phyloP scores from a whole-genome alignment of 1,139 yeast species.

The Candida pseudocylindracea region DNA sequence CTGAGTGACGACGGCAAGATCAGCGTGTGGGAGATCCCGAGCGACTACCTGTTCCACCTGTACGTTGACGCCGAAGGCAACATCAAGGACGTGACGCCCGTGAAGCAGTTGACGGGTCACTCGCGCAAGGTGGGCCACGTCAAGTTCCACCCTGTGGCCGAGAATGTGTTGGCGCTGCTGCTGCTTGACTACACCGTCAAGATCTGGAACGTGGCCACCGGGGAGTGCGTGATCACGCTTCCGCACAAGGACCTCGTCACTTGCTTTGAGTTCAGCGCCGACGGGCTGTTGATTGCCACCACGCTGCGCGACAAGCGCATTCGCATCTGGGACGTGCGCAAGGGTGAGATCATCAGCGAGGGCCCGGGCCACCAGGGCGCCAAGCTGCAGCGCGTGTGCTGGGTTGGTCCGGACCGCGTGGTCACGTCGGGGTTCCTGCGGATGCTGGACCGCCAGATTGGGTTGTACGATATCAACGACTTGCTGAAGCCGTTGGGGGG shows the following conservation, averaged over 20 bases:
- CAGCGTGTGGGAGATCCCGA: conserved; percentile 73
- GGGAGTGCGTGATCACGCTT: conserved; percentile 47
- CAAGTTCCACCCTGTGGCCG: conserved; percentile 73
- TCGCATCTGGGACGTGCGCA: conserved; percentile 77
- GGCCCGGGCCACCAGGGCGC: conserved; percentile 90
- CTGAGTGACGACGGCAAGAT: conserved; percentile 87
- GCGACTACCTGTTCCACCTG: conserved; percentile 46
- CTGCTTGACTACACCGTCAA: conserved; percentile 82
- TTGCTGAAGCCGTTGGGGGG: conserved; percentile 67
- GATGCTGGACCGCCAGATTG: conserved; percentile 85
- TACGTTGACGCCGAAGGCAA: conserved; percentile 38
- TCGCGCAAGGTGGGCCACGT: conserved; percentile 89
- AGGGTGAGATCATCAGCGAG: conserved; percentile 53
- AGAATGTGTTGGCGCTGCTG: conserved; percentile 67
- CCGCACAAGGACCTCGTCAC: conserved; percentile 81
- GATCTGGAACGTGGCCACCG: conserved; percentile 71
- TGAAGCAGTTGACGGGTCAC: conserved; percentile 62
- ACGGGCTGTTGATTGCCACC: conserved; percentile 72
- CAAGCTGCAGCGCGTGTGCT: conserved; percentile 64
- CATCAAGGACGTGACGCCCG: conserved; percentile 42
- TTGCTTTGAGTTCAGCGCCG: conserved; percentile 73
- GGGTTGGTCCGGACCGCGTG: conserved; percentile 78
- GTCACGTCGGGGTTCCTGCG: conserved; percentile 93
- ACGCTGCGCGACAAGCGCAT: conserved; percentile 82
- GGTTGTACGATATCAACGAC: conserved; percentile 70